Base-by-base conservation (phyloP, 1,284 basidiomycete genomes). In the Sporisorium graminicola region DNA sequence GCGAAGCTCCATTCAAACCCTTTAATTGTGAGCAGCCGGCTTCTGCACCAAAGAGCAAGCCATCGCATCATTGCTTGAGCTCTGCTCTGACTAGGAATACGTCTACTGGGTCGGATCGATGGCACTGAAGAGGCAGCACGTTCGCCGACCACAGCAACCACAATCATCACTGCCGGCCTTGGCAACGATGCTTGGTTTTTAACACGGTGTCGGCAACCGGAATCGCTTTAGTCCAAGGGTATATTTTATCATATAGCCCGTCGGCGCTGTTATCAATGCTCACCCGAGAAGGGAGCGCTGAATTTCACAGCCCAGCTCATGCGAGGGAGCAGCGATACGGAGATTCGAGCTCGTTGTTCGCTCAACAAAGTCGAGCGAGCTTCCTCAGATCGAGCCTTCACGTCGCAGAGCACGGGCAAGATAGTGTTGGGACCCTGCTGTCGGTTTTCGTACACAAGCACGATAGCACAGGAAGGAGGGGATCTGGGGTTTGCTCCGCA, bases 301-400 rank as follows among this genome's bases (percentile, higher is more conserved):
- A 20, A 40, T 55, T 55, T 43, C 26, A 43, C 26, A 33, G 20
- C 27, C 33, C 22, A 31, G 12, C 46, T 47, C 33, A 37, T 22
- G 42, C 53, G 53, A 43, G 40, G 26, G 27, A 31, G 31, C 22
- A 33, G 46, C n/a, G 24, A 22, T 18, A 33, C 56, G 56, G 56
- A 58, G 56, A 22, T 37, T 58, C 20, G 44, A 22, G 14, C 20
- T 29, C 35, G 27, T 42, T 22, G 43, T 46, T 31, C 43, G 56
- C 26, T 58, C 43, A 18, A 49, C 44, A 24, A 27, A 24, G 31
- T 58, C 33, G 56, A n/a, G 31, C 33, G 56, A 58, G 20, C 56
- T 26, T 18, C n/a, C 14, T 20, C 7, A 27, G 22, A 20, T 9
- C 12, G 27, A n/a, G n/a, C 14, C 27, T 22, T 8, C 27, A 24